A percentile compares a stretch with the other conserved stretches of the same genome.
Conservation (phyloP, 106 monocot genomes). For the Cymbidium sinense region DNA sequence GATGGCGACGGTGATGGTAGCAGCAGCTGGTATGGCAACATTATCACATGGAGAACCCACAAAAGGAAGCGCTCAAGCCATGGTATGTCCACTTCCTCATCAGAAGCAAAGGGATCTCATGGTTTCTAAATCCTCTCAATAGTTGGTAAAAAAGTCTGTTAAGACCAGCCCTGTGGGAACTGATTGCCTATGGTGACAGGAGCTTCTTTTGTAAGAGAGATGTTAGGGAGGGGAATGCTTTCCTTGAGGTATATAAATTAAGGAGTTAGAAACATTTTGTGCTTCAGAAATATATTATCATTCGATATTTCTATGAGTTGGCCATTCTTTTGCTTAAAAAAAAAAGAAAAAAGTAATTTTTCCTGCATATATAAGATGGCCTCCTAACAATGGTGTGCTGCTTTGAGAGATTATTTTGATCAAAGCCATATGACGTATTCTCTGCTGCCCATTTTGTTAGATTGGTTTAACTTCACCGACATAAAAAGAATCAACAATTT, state of each 20-base stretch:
- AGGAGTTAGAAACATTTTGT: neutral
- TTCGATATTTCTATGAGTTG: neutral
- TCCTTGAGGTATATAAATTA: neutral
- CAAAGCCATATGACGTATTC: neutral
- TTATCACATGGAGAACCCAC: conserved; percentile 65
- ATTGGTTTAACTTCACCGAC: too few species aligned
- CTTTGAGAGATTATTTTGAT: neutral
- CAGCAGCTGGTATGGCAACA: conserved; percentile 41
- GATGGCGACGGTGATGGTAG: conserved; percentile 41
- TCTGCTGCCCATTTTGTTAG: too few species aligned
- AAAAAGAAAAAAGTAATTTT: neutral
- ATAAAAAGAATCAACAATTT: too few species aligned
- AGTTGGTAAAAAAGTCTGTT: too few species aligned
- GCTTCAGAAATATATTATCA: neutral
- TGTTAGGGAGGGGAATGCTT: neutral
- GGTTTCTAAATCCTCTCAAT: neutral
- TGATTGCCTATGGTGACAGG: too few species aligned
- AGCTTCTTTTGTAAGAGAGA: neutral
- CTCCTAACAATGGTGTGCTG: neutral
- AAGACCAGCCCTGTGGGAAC: too few species aligned
- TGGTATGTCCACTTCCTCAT: conserved; percentile 21
- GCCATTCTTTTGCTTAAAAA: neutral
- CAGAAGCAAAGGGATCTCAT: conserved; percentile 26
- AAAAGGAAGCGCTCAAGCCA: conserved; percentile 74
- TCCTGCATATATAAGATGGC: neutral